These are phyloP conservation scores for Flaveria floridana DNA, from an alignment of 140 eudicot genomes.

Conservation along the genomic window DNA sequence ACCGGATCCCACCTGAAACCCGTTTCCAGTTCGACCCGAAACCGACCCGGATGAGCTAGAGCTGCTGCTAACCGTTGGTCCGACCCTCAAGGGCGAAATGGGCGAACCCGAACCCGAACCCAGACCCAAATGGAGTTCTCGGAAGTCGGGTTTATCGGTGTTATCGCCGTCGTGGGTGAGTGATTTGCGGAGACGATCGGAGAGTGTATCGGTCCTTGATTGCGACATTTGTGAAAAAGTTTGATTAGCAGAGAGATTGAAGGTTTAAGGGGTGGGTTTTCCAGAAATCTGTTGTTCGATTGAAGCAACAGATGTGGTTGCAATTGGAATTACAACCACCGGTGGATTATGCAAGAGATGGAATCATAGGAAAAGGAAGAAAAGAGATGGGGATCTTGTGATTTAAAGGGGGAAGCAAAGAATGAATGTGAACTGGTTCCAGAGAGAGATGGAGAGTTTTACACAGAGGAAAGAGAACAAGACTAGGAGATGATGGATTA, in stretches of 20 bases:
- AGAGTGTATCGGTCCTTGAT: constrained; percentile 36
- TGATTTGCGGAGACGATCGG: constrained; percentile 49
- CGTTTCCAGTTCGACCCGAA: constrained; percentile 49
- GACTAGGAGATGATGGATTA: constrained; percentile 20
- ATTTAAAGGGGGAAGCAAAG: constrained; percentile 68
- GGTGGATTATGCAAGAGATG: constrained; percentile 7
- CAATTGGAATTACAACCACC: constrained; percentile 13
- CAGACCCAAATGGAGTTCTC: constrained; percentile 51
- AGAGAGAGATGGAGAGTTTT: constrained; percentile 43
- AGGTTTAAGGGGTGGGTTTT: no score
- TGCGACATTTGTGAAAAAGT: constrained; percentile 39
- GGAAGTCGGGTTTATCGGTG: constrained; percentile 62
- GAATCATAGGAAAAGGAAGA: constrained; percentile 21
- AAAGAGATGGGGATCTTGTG: constrained; percentile 65
- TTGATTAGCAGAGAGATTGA: not conserved
- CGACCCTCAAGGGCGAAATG: constrained; percentile 57
- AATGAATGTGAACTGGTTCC: constrained; percentile 54
- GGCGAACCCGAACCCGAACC: constrained; percentile 58
- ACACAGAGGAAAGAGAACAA: constrained; percentile 32
- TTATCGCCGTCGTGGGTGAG: constrained; percentile 31
- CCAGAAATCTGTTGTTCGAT: not conserved
- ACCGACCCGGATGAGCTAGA: constrained; percentile 86
- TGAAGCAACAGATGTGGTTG: constrained; percentile 33
- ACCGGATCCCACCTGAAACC: constrained; percentile 27
- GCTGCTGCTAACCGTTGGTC: constrained; percentile 52